These are phyloP conservation scores for Erysimum cheiranthoides DNA, from an alignment of 345 rosid genomes.

Conservation along the genomic window DNA sequence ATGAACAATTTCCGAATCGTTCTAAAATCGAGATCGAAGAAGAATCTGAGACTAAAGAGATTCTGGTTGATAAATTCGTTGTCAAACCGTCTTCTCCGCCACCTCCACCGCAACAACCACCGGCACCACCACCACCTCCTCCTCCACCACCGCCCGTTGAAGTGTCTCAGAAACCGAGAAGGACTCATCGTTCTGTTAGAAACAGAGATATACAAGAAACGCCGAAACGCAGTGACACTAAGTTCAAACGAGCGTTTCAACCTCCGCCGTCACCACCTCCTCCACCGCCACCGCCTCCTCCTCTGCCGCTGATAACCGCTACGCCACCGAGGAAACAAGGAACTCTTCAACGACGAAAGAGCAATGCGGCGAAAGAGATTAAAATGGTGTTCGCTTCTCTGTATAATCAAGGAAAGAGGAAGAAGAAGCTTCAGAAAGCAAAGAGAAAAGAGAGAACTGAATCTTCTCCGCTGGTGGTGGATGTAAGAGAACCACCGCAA, in stretches of 20 bases:
- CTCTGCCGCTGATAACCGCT: constrained; percentile 48
- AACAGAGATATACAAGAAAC: constrained; percentile 46
- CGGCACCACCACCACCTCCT: constrained; percentile 44
- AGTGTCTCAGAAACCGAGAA: constrained; percentile 45
- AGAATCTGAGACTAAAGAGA: constrained; percentile 59
- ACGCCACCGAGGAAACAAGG: constrained; percentile 46
- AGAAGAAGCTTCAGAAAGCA: constrained; percentile 60
- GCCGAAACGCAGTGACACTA: constrained; percentile 33
- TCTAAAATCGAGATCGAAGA: constrained; percentile 48
- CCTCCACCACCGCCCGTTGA: constrained; percentile 46
- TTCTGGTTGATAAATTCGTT: constrained; percentile 65
- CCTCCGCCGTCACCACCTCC: constrained; percentile 44
- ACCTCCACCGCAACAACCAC: constrained; percentile 29
- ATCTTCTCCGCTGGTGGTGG: constrained; percentile 24
- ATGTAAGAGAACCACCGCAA: constrained; percentile 11
- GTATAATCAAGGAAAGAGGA: constrained; percentile 61
- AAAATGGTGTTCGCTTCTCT: constrained; percentile 70
- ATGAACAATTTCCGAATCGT: constrained; percentile 38
- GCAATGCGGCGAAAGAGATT: constrained; percentile 74
- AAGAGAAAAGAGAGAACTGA: constrained; percentile 43
- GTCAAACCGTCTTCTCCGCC: constrained; percentile 47
- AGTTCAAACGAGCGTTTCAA: constrained; percentile 27
- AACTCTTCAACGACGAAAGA: constrained; percentile 63
- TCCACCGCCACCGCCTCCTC: constrained; percentile 46
- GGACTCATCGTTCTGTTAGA: constrained; percentile 48